phyloP scores from a whole-genome alignment of 495 filamentous ascomycete species.

The Podospora bellae-mahoneyi region DNA sequence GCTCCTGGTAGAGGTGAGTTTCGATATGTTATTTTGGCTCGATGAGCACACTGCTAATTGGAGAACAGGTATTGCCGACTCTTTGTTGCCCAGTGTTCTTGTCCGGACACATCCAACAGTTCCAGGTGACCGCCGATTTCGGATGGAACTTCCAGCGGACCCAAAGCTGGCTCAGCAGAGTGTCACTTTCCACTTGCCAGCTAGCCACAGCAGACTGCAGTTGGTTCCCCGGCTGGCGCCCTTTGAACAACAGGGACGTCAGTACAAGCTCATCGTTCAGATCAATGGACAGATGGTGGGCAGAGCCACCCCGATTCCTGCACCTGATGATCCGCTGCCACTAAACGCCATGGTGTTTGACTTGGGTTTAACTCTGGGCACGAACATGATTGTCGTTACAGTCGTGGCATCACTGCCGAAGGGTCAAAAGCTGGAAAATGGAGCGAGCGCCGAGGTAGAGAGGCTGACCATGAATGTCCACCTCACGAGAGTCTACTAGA shows the following conservation, averaged over 20 bases:
- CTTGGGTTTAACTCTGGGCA: conserved; percentile 54
- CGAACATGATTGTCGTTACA: conserved; percentile 64
- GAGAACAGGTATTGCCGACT: conserved; percentile 40
- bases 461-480: conserved; percentile 49
- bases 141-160: conserved; percentile 58
- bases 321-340: conserved; percentile 46
- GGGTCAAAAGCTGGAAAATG: conserved; percentile 52
- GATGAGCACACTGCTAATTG: conserved; percentile 11
- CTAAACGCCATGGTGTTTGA: conserved; percentile 57
- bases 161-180: conserved; percentile 61
- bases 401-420: conserved; percentile 60
- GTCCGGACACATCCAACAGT: conserved; percentile 65
- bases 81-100: conserved; percentile 62
- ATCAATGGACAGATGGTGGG: conserved; percentile 58
- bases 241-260: conserved; percentile 46
- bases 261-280: conserved; percentile 30
- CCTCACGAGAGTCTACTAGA: conserved; percentile 24
- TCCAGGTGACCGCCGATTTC: conserved; percentile 50
- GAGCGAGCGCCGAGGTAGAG: conserved; percentile 64
- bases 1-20: conserved; percentile 55
- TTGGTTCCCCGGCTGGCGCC: conserved; percentile 58
- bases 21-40: not conserved
- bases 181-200: conserved; percentile 61
- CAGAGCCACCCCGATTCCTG: conserved; percentile 42
- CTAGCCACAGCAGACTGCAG: conserved; percentile 61